phyloP scores from a whole-genome alignment of 257 asterid genomes.

The Ajuga chamaepitys region DNA sequence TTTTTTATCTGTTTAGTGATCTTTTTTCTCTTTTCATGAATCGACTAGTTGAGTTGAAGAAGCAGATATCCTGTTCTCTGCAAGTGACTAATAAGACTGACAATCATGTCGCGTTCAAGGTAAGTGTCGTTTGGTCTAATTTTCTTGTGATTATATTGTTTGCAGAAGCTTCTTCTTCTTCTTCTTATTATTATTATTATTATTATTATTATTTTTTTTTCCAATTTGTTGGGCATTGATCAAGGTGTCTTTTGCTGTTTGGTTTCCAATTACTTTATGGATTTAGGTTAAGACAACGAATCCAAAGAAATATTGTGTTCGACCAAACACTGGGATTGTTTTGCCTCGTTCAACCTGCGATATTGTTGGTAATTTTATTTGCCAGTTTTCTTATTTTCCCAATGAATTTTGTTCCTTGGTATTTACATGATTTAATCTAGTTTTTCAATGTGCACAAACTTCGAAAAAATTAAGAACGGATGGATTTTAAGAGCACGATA shows the following conservation, averaged over 20 bases:
- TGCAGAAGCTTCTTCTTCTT: not conserved
- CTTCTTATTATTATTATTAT: too few species aligned
- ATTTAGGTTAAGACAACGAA: conserved; percentile 50
- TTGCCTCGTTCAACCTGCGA: conserved; percentile 63
- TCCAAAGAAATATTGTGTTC: conserved; percentile 77
- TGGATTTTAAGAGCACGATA: not conserved
- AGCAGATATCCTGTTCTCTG: conserved; percentile 73
- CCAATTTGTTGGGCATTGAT: not conserved
- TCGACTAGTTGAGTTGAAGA: conserved; percentile 67
- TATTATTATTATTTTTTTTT: too few species aligned
- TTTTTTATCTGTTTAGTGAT: not conserved
- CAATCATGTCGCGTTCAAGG: conserved; percentile 80
- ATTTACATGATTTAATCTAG: not conserved
- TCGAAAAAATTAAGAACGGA: not conserved
- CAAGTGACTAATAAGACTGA: conserved; percentile 64
- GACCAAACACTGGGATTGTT: conserved; percentile 71
- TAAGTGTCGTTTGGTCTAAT: conserved; percentile 14
- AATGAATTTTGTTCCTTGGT: not conserved
- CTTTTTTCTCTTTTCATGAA: not conserved
- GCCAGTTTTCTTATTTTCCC: not conserved
- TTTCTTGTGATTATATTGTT: not conserved
- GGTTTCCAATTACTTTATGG: not conserved
- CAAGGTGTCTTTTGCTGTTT: not conserved
- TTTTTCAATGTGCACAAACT: not conserved
- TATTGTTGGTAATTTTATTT: conserved; percentile 20